Base-by-base conservation (phyloP, 73 alveolate species). In the Tetrahymena elliotti region DNA sequence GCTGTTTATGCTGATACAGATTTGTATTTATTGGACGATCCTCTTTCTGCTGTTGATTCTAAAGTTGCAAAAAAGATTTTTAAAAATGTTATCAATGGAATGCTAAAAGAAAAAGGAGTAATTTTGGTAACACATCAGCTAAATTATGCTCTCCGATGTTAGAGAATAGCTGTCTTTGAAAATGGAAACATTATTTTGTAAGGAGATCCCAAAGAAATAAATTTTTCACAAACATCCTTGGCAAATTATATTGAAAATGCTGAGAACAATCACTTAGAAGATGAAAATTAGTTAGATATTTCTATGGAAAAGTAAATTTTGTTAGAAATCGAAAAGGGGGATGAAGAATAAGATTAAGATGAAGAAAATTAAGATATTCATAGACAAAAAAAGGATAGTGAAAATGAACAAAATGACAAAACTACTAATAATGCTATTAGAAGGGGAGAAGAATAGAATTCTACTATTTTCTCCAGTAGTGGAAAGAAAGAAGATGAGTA, bases 1-100 rank as follows among this genome's bases (percentile, higher is more conserved):
- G 99, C 99, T 2, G 96, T 98, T 24, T 98, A 98, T 93, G 94
- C 97, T 40, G 93, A 97, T 95, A 93, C 98, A 18, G 99, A 97
- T 97, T 93, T 97, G 22, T 95, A 94, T 95, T 52, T 97, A 52
- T 94, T 97, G 39, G 98, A 97, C 88, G 98, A 97, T 94, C 98
- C 98, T 35, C 84, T 97, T 40, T 93, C 97, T 95, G 95, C 98
- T 94, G 93, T 95, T 82, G 98, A 97, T 93, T 97, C 97, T 34
- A 93, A 96, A 94, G 98, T 97, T 18, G 97, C 93, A 24, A 40
- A 96, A 96, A 53, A 97, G 93, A 96, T 96, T 84, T 93, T 93
- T 94, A 68, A 96, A 96, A 94, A 84, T 97, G 92, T 93, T 11
- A 33, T 94, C 10, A 41, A 83, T 24, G 94, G 94, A 8, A 83